These are phyloP conservation scores for rapeseed (Brassica napus) DNA, from an alignment of 345 rosid species.

Conservation along the genomic window DNA sequence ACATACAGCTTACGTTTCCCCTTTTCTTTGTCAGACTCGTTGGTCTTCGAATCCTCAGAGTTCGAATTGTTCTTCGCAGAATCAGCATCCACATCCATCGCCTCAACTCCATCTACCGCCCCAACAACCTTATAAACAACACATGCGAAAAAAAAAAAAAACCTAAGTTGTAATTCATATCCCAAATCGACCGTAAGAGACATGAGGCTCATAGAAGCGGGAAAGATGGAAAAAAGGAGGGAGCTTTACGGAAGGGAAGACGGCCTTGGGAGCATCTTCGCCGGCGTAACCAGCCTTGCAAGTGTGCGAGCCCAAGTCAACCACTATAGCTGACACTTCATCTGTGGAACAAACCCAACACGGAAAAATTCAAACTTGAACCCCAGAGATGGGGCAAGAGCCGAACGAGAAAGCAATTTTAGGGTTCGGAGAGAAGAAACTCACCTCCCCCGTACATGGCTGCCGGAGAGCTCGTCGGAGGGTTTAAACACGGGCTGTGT, in stretches of 20 bases:
- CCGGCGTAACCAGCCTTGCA: conserved; percentile 99
- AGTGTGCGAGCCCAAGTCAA: conserved; percentile 97
- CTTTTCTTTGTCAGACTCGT: conserved; percentile 62
- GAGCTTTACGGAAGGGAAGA: conserved; percentile 84
- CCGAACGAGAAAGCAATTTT: not conserved
- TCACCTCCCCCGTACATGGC: conserved; percentile 97
- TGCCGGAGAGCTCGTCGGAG: conserved; percentile 29
- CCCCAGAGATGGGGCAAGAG: not conserved
- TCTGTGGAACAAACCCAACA: conserved; percentile 53
- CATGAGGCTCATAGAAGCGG: conserved; percentile 21
- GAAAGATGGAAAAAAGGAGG: conserved; percentile 26
- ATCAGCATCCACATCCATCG: conserved; percentile 78
- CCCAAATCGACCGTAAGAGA: conserved; percentile 6
- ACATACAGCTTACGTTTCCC: conserved; percentile 79
- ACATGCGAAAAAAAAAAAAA: conserved; percentile 19
- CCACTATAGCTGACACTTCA: conserved; percentile 97
- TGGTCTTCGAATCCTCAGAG: conserved; percentile 58
- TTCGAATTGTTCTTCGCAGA: conserved; percentile 47
- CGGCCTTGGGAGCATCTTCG: conserved; percentile 99
- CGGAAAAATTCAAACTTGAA: conserved; percentile 2
- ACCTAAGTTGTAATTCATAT: conserved; percentile 19
- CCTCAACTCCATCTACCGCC: conserved; percentile 70
- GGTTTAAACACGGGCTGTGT: conserved; percentile 14
- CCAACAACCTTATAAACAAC: conserved; percentile 78
- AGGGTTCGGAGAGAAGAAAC: conserved; percentile 32